Percentiles rank a stretch among this genome's conserved stretches.
Conservation (phyloP, 352 stramenopile species). For the Halophytophthora batemanensis region DNA sequence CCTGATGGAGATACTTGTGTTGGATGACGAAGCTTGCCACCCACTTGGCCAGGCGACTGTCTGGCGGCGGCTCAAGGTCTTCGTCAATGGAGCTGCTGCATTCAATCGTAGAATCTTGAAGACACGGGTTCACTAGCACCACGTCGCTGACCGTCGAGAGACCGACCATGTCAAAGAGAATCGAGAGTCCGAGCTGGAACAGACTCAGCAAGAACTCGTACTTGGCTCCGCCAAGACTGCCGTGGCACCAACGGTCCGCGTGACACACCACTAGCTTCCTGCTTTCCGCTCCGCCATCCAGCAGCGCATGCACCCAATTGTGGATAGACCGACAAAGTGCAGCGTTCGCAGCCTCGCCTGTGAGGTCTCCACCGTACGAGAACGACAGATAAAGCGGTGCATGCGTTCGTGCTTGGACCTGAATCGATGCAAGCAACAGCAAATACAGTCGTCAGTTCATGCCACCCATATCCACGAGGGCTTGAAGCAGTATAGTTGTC, state of each 20-base stretch:
- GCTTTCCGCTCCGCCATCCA: constrained; percentile 31
- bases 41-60: constrained; percentile 39
- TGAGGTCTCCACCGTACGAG: constrained; percentile 16
- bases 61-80: constrained; percentile 29
- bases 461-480: constrained; percentile 8
- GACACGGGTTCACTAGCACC: constrained; percentile 34
- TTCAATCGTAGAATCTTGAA: neutral
- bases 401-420: constrained; percentile 54
- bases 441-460: neutral
- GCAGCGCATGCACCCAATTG: constrained; percentile 36
- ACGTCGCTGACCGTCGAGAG: constrained; percentile 59
- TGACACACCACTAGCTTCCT: constrained; percentile 69
- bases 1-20: constrained; percentile 19
- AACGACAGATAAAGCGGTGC: constrained; percentile 71
- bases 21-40: constrained; percentile 34
- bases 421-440: neutral
- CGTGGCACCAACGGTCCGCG: constrained; percentile 58
- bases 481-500: neutral
- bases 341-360: neutral
- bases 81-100: neutral
- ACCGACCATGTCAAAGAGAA: constrained; percentile 71
- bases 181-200: constrained; percentile 29
- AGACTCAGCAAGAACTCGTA: constrained; percentile 41
- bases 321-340: constrained; percentile 15
- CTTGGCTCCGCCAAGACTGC: neutral